phyloP scores from a whole-genome alignment of 2,329 filamentous ascomycete species.

The Neurospora sp. region DNA sequence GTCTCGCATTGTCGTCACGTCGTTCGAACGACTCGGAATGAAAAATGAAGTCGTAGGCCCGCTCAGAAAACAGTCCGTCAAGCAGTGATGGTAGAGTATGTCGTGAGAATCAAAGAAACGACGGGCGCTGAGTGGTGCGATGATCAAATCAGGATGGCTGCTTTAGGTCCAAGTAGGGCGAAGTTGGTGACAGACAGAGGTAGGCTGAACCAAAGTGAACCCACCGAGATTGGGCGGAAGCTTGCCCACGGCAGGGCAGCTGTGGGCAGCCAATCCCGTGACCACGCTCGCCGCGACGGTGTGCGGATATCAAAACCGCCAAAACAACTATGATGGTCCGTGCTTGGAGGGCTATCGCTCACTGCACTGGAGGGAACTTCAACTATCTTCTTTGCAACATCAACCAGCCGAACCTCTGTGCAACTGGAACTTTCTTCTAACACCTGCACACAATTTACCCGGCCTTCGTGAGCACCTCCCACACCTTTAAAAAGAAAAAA shows the following conservation, averaged over 20 bases:
- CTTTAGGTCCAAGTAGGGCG: not conserved
- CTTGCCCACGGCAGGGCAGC: not conserved
- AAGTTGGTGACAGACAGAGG: not conserved
- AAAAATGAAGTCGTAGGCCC: not conserved
- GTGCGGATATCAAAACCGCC: not conserved
- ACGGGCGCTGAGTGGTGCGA: not conserved
- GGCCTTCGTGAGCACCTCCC: too few species aligned
- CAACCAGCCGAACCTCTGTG: not conserved
- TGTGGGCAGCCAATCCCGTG: not conserved
- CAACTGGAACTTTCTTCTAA: not conserved
- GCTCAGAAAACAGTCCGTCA: not conserved
- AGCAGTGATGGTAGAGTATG: not conserved
- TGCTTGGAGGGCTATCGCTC: not conserved
- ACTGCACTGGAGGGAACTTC: not conserved
- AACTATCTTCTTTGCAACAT: not conserved
- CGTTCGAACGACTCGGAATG: not conserved
- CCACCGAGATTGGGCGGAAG: too few species aligned
- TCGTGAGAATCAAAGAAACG: not conserved
- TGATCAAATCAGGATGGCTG: not conserved
- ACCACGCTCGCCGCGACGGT: not conserved
- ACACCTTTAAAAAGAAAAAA: too few species aligned
- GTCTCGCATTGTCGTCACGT: not conserved
- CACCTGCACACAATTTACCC: too few species aligned
- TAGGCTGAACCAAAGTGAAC: not conserved
- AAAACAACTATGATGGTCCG: not conserved